phyloP scores from a whole-genome alignment of 768 basidiomycete species.

The Hygrophorus pudorinus region DNA sequence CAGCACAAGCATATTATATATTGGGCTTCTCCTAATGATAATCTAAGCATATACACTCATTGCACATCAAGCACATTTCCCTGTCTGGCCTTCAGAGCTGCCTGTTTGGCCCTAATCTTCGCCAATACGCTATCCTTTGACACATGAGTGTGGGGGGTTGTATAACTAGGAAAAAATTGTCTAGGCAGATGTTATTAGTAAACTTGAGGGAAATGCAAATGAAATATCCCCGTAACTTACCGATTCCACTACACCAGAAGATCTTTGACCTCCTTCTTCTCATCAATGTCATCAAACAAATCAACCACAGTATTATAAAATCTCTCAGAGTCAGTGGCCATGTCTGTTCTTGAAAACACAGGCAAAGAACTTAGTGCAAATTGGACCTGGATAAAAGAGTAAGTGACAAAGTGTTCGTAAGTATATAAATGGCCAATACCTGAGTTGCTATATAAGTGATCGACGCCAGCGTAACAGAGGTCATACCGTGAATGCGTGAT shows the following conservation, averaged over 20 bases:
- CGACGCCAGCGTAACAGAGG: not conserved
- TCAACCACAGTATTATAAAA: no score
- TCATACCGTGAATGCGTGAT: conserved; percentile 1
- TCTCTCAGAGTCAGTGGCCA: not conserved
- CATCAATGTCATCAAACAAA: conserved; percentile 4
- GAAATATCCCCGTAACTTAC: no score
- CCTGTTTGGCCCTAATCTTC: not conserved
- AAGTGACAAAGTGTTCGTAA: no score
- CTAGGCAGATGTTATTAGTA: not conserved
- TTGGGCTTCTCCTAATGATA: no score
- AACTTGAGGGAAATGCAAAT: not conserved
- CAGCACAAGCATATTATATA: no score
- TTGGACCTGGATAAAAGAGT: no score
- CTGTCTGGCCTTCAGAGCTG: not conserved
- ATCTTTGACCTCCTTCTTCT: conserved; percentile 2
- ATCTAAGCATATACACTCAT: no score
- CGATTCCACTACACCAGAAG: conserved; percentile 6
- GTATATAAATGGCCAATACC: not conserved
- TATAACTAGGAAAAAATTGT: not conserved
- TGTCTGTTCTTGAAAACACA: conserved; percentile 2
- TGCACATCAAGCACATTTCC: no score
- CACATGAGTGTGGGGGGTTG: not conserved
- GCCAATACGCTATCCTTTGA: not conserved
- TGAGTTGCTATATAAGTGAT: conserved; percentile 2
- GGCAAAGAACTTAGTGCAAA: conserved; percentile 5